Conservation (phyloP, 805 yeast genomes). For the Saturnispora dispora region DNA sequence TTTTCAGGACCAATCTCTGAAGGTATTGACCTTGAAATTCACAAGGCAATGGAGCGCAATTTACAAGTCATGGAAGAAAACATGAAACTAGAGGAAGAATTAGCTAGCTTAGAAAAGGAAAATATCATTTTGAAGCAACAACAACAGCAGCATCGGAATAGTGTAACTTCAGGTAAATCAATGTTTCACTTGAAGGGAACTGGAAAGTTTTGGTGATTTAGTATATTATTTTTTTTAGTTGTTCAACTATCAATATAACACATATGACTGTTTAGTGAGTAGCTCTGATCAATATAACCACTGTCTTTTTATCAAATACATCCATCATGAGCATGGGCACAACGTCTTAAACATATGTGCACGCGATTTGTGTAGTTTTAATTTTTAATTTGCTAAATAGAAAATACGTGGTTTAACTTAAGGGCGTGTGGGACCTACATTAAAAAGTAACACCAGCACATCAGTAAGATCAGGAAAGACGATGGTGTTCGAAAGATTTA, state of each 20-base stretch:
- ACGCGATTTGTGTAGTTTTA: neutral
- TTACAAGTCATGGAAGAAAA: slow-evolving; percentile 59
- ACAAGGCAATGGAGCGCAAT: slow-evolving; percentile 51
- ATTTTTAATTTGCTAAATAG: too few relatives aligned
- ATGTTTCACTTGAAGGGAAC: slow-evolving; percentile 10
- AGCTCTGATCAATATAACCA: neutral
- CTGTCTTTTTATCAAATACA: neutral
- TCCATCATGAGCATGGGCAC: neutral
- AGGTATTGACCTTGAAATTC: slow-evolving; percentile 41
- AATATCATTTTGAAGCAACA: slow-evolving; percentile 26
- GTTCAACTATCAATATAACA: neutral
- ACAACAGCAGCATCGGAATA: slow-evolving; percentile 12
- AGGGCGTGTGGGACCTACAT: neutral
- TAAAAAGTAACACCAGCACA: too few relatives aligned
- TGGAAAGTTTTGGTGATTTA: slow-evolving; percentile 12
- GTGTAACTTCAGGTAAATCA: slow-evolving; percentile 8
- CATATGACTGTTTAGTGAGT: neutral
- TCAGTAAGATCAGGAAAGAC: neutral
- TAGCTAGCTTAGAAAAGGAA: slow-evolving; percentile 33
- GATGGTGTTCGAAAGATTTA: neutral
- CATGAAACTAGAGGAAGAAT: slow-evolving; percentile 44
- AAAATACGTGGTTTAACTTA: neutral
- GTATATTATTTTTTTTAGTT: neutral
- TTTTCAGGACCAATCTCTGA: slow-evolving; percentile 25
- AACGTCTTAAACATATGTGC: neutral